Conservation (phyloP, 805 yeast species). For the Lachancea fermentati region DNA sequence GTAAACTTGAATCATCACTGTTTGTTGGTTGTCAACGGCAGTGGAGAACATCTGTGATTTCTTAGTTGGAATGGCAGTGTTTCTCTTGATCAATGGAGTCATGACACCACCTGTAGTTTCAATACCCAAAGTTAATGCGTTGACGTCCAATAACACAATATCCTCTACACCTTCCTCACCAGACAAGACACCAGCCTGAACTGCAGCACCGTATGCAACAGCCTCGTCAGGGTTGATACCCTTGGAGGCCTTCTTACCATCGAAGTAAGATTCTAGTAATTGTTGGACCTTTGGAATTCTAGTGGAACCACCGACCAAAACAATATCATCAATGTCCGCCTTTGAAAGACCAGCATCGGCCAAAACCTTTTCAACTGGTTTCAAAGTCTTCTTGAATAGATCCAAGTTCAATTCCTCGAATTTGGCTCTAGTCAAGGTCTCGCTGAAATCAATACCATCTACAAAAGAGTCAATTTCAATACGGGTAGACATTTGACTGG, state of each 20-base stretch:
- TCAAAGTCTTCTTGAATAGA: slow-evolving; percentile 87
- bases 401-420: slow-evolving; percentile 94
- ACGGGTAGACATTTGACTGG: slow-evolving; percentile 92
- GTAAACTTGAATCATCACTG: slow-evolving; percentile 86
- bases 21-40: slow-evolving; percentile 94
- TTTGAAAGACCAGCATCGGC: slow-evolving; percentile 88
- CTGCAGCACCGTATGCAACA: slow-evolving; percentile 99
- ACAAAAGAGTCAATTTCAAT: slow-evolving; percentile 92
- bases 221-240: slow-evolving; percentile 99
- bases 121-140: slow-evolving; percentile 91
- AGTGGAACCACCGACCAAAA: slow-evolving; percentile 97
- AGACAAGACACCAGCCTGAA: slow-evolving; percentile 94
- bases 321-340: slow-evolving; percentile 88
- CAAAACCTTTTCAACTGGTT: slow-evolving; percentile 93
- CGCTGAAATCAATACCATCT: slow-evolving; percentile 94
- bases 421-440: slow-evolving; percentile 94
- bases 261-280: slow-evolving; percentile 81
- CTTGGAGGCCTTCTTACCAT: slow-evolving; percentile 94
- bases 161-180: slow-evolving; percentile 94
- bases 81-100: slow-evolving; percentile 93
- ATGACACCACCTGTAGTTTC: slow-evolving; percentile 97
- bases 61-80: slow-evolving; percentile 92
- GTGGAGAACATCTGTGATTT: slow-evolving; percentile 94
- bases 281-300: slow-evolving; percentile 98
- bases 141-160: slow-evolving; percentile 84